A percentile compares a stretch with the other conserved stretches of the same genome.
Evolutionary conservation across 768 basidiomycete genomes (phyloP).

Genomic region (Mycena pura): DNA sequence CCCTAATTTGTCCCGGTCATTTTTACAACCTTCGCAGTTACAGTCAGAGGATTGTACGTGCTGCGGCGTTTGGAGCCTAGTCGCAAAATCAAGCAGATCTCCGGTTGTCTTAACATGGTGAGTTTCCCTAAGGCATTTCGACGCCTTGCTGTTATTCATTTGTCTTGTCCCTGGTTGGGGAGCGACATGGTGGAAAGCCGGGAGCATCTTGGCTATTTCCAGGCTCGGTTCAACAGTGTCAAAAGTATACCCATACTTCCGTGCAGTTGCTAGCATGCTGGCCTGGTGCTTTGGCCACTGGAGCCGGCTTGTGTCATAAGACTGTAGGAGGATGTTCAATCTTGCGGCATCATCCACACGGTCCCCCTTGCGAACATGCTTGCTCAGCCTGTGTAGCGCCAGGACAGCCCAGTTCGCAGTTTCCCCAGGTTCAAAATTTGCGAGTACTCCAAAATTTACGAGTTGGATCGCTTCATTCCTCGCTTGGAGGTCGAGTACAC

Average conservation of each 20-base stretch:
- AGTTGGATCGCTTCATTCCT: too few species aligned
- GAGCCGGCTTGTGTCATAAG: background rate
- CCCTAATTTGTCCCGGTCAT: background rate
- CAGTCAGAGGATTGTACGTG: background rate
- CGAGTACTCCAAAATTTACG: too few species aligned
- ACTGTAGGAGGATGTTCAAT: background rate
- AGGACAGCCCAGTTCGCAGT: too few species aligned
- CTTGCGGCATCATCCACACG: too few species aligned
- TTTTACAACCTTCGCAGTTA: background rate
- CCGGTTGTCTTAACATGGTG: background rate
- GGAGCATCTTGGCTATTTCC: slow-evolving; percentile 23
- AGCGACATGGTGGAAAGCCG: slow-evolving; percentile 41
- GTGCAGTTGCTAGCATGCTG: slow-evolving; percentile 28
- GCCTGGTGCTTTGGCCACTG: too few species aligned
- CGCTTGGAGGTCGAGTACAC: too few species aligned
- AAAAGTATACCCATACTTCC: slow-evolving; percentile 25
- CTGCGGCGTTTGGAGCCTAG: background rate
- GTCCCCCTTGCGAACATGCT: too few species aligned
- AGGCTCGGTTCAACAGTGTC: slow-evolving; percentile 20
- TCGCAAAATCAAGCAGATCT: background rate
- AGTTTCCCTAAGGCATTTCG: background rate
- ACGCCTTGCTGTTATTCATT: background rate
- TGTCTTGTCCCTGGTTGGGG: background rate
- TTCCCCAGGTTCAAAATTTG: too few species aligned
- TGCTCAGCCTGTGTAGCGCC: too few species aligned